Evolutionary conservation across 768 basidiomycete species (phyloP).

Genomic region (Termitomyces sp.): DNA sequence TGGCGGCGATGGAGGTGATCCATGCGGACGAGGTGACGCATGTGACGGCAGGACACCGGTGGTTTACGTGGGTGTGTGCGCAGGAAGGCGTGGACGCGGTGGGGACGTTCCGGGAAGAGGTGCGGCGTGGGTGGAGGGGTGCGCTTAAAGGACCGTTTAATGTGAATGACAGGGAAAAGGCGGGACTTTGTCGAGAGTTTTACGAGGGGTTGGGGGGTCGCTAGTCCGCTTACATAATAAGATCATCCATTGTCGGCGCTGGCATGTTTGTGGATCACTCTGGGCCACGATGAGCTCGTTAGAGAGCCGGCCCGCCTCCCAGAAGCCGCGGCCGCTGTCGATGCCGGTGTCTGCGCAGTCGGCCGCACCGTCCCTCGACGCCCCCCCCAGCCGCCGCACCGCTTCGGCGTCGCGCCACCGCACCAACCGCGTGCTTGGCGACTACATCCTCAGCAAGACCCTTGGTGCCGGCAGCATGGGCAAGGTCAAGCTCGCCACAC

Average conservation of each 20-base stretch:
- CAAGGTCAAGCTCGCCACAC: conserved; percentile 94
- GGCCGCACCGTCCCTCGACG: neutral
- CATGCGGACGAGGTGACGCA: conserved; percentile 81
- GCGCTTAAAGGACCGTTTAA: conserved; percentile 83
- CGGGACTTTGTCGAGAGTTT: conserved; percentile 66
- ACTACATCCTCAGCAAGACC: conserved; percentile 95
- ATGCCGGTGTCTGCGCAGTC: conserved; percentile 17
- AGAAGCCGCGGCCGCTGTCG: conserved; percentile 11
- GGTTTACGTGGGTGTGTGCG: conserved; percentile 76
- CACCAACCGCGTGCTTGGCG: conserved; percentile 69
- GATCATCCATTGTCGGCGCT: no score
- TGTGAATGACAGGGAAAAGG: conserved; percentile 62
- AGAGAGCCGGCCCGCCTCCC: neutral
- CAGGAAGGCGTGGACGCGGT: conserved; percentile 51
- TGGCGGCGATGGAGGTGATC: conserved; percentile 65
- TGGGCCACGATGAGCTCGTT: conserved; percentile 3
- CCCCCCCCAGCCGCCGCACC: neutral
- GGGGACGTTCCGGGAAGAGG: conserved; percentile 62
- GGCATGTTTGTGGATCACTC: neutral
- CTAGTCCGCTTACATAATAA: no score
- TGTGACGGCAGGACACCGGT: conserved; percentile 76
- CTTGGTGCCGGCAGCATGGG: conserved; percentile 98
- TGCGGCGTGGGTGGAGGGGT: conserved; percentile 63
- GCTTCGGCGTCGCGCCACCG: conserved; percentile 25
- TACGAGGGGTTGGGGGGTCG: conserved; percentile 52